A percentile compares a stretch with the other conserved stretches of the same genome.
These are phyloP conservation scores for Phialocephala sp. DNA, from an alignment of 2,329 filamentous ascomycete genomes.

Conservation along the genomic window DNA sequence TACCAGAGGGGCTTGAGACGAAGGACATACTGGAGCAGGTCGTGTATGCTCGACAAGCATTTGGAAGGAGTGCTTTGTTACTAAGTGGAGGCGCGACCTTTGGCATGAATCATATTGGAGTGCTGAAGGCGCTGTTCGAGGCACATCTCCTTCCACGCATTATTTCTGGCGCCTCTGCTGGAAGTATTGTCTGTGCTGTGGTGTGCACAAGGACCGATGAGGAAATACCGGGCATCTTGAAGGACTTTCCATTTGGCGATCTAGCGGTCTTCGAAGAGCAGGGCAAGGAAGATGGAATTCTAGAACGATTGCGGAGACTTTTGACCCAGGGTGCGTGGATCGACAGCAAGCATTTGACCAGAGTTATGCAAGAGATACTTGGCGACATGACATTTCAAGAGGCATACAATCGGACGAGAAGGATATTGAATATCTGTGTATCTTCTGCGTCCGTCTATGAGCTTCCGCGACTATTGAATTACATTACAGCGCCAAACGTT, in stretches of 20 bases:
- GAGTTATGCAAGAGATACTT: conserved; percentile 80
- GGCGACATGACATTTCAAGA: conserved; percentile 95
- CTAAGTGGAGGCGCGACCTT: conserved; percentile 74
- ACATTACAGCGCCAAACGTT: conserved; percentile 91
- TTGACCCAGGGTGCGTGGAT: conserved; percentile 85
- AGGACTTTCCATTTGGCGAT: conserved; percentile 65
- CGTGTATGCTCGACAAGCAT: conserved; percentile 65
- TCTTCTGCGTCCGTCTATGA: conserved; percentile 89
- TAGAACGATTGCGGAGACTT: conserved; percentile 73
- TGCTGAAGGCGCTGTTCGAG: conserved; percentile 70
- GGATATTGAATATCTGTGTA: conserved; percentile 93
- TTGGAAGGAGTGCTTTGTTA: conserved; percentile 69
- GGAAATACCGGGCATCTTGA: conserved; percentile 63
- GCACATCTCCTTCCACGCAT: conserved; percentile 67
- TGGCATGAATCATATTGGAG: conserved; percentile 75
- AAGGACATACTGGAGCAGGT: conserved; percentile 62
- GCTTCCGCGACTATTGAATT: conserved; percentile 85
- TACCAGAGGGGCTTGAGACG: conserved; percentile 59
- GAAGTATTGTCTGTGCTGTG: conserved; percentile 71
- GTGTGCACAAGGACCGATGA: conserved; percentile 67
- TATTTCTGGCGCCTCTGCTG: conserved; percentile 71
- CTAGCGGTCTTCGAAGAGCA: conserved; percentile 67
- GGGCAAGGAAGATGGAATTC: conserved; percentile 64
- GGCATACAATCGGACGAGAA: conserved; percentile 90
- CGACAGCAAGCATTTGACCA: conserved; percentile 80